Percentiles rank a stretch among this genome's conserved stretches.
These are phyloP conservation scores for Litsea cubeba DNA, from an alignment of 164 flowering plant species.

Conservation along the genomic window DNA sequence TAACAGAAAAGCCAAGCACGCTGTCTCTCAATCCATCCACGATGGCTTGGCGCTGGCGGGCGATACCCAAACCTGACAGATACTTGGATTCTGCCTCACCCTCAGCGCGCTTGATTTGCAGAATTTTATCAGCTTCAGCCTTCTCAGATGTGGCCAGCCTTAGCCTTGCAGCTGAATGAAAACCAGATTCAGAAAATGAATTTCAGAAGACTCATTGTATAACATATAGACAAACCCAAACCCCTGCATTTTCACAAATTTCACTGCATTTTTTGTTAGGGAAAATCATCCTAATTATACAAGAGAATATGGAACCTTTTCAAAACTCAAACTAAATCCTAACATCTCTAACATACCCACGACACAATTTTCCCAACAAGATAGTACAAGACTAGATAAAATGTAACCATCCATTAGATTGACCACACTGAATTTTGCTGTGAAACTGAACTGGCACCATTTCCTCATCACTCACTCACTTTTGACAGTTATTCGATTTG, in stretches of 20 bases:
- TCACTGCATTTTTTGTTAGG: too few relatives aligned
- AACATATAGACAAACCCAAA: too few relatives aligned
- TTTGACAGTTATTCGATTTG: too few relatives aligned
- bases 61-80: slow-evolving; percentile 51
- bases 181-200: not conserved
- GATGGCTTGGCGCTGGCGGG: slow-evolving; percentile 71
- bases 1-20: slow-evolving; percentile 69
- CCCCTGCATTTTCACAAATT: too few relatives aligned
- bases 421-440: not conserved
- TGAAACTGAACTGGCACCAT: not conserved
- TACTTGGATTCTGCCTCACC: slow-evolving; percentile 60
- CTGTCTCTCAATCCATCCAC: slow-evolving; percentile 88
- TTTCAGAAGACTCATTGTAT: not conserved
- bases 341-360: too few relatives aligned
- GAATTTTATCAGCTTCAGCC: slow-evolving; percentile 58
- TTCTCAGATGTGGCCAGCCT: slow-evolving; percentile 54
- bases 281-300: too few relatives aligned
- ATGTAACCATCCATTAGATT: not conserved
- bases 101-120: slow-evolving; percentile 54
- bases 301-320: too few relatives aligned
- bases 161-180: slow-evolving; percentile 57
- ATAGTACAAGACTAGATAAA: not conserved
- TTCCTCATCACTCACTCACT: too few relatives aligned
- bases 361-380: not conserved
- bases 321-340: too few relatives aligned